Percentiles rank a stretch among this genome's conserved stretches.
These are phyloP conservation scores for Babesia ovis DNA, from an alignment of 169 alveolate genomes.

Conservation along the genomic window DNA sequence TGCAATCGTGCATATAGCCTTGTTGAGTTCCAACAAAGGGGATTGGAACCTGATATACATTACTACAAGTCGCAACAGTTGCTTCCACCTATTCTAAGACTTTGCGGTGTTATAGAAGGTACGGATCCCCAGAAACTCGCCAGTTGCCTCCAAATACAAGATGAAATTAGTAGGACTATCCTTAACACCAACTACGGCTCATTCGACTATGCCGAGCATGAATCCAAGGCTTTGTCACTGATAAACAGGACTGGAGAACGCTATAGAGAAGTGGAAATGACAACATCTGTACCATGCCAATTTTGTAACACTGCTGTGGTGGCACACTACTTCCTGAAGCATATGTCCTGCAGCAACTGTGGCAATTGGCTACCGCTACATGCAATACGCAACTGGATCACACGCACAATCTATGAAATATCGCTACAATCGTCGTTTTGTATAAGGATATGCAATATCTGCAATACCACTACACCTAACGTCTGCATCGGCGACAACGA, in stretches of 20 bases:
- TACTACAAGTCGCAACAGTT: conserved; percentile 92
- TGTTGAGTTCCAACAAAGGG: conserved; percentile 82
- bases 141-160: conserved; percentile 53
- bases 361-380: conserved; percentile 64
- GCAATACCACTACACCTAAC: conserved; percentile 64
- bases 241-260: conserved; percentile 54
- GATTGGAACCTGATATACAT: conserved; percentile 81
- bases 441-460: conserved; percentile 58
- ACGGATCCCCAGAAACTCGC: conserved; percentile 80
- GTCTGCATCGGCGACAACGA: conserved; percentile 56
- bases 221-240: conserved; percentile 56
- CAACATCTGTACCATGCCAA: conserved; percentile 49
- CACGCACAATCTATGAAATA: conserved; percentile 54
- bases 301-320: conserved; percentile 43
- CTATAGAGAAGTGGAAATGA: conserved; percentile 56
- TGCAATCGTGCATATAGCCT: conserved; percentile 88
- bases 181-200: conserved; percentile 18
- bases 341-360: conserved; percentile 65
- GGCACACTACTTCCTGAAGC: conserved; percentile 56
- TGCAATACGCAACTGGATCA: conserved; percentile 61
- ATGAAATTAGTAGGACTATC: conserved; percentile 4
- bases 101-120: conserved; percentile 89
- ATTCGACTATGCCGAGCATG: conserved; percentile 55
- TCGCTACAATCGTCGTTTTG: conserved; percentile 59
- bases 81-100: conserved; percentile 88